These are phyloP conservation scores for Micractinium conductrix DNA, from an alignment of 139 green algal species.

Conservation along the genomic window DNA sequence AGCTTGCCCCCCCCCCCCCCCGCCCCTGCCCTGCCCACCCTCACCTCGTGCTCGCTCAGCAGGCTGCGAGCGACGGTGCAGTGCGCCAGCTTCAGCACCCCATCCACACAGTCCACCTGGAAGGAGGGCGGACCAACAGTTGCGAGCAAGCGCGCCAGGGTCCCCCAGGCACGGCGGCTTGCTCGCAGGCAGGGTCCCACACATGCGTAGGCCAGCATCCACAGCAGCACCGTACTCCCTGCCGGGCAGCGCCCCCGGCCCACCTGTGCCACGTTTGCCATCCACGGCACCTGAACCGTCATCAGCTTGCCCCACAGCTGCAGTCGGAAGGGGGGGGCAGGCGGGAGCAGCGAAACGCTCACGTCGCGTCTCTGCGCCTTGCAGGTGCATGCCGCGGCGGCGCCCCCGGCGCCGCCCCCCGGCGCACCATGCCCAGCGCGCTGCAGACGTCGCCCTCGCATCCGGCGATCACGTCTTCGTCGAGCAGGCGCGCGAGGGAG, in stretches of 20 bases:
- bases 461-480: background rate
- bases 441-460: conserved; percentile 23
- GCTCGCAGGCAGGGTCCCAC: no score
- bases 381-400: no score
- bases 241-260: background rate
- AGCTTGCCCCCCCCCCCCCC: no score
- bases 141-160: no score
- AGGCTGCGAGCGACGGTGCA: conserved; percentile 18
- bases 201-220: no score
- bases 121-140: background rate
- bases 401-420: no score
- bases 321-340: no score
- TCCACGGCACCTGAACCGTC: conserved; percentile 11
- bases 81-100: conserved; percentile 2
- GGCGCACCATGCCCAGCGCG: conserved; percentile 28
- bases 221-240: background rate
- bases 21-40: no score
- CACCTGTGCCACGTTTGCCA: conserved; percentile 12
- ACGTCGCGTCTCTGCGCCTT: no score
- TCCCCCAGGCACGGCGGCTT: no score
- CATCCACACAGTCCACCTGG: background rate
- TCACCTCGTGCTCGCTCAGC: background rate
- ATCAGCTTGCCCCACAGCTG: conserved; percentile 12
- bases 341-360: no score
- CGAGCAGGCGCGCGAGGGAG: conserved; percentile 10